Conservation (phyloP, 2,329 filamentous ascomycete genomes). For the Aureobasidium sp. region DNA sequence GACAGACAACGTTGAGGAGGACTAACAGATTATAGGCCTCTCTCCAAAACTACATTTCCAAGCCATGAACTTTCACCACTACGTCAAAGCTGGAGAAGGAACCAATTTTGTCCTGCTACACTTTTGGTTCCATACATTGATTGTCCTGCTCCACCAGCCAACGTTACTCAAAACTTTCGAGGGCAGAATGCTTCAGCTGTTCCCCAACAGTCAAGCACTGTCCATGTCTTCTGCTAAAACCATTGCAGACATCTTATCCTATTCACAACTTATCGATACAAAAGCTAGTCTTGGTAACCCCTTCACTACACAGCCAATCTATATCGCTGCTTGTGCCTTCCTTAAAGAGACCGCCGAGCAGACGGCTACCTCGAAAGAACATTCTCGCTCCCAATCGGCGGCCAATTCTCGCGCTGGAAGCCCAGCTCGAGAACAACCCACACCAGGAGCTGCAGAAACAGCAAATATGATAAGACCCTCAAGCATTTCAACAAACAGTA, state of each 20-base stretch:
- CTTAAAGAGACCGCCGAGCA: conserved; percentile 72
- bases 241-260: conserved; percentile 80
- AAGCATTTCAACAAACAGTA: neutral
- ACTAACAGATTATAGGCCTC: conserved; percentile 36
- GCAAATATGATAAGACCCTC: neutral
- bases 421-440: conserved; percentile 28
- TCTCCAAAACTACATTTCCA: conserved; percentile 74
- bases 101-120: conserved; percentile 82
- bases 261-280: conserved; percentile 76
- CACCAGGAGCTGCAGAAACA: neutral
- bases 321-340: conserved; percentile 84
- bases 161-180: conserved; percentile 73
- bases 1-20: no score
- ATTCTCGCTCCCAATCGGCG: conserved; percentile 39
- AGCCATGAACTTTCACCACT: conserved; percentile 76
- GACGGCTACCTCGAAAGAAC: conserved; percentile 54
- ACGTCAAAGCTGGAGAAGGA: conserved; percentile 71
- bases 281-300: conserved; percentile 83
- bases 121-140: conserved; percentile 82
- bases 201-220: conserved; percentile 70
- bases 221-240: conserved; percentile 89
- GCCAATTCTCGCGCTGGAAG: conserved; percentile 35
- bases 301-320: conserved; percentile 82
- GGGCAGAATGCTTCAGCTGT: conserved; percentile 60
- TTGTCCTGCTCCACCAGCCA: conserved; percentile 78